Evolutionary conservation across 2,329 filamentous ascomycete genomes (phyloP).

Genomic region (Aspergillus sp.): DNA sequence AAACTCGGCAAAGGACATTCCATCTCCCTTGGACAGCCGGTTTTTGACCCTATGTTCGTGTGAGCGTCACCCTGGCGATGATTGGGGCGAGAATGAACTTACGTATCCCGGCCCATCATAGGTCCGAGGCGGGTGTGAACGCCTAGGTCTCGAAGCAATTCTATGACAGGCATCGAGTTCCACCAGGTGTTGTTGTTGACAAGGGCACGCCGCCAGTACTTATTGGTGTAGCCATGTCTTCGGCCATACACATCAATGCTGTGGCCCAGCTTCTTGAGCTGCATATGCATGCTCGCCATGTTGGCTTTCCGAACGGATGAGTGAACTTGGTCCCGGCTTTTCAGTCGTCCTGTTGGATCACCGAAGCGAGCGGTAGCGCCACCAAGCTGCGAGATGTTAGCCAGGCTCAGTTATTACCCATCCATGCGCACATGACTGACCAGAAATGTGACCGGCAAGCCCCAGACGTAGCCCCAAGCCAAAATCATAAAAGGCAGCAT

Average conservation of each 20-base stretch:
- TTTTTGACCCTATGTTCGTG: slow-evolving; percentile 65
- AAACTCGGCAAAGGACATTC: slow-evolving; percentile 94
- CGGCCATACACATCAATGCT: slow-evolving; percentile 69
- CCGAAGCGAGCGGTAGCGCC: slow-evolving; percentile 50
- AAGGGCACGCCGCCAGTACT: slow-evolving; percentile 64
- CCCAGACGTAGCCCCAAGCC: slow-evolving; percentile 53
- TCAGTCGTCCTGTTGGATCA: slow-evolving; percentile 49
- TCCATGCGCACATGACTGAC: slow-evolving; percentile 32
- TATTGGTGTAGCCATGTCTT: slow-evolving; percentile 64
- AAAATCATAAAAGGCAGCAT: slow-evolving; percentile 55
- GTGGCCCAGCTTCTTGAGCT: slow-evolving; percentile 65
- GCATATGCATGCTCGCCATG: slow-evolving; percentile 52
- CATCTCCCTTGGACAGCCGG: slow-evolving; percentile 80
- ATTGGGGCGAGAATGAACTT: slow-evolving; percentile 43
- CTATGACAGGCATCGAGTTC: slow-evolving; percentile 68
- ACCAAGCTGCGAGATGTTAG: slow-evolving; percentile 44
- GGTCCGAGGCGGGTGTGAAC: slow-evolving; percentile 74
- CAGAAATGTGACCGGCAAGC: slow-evolving; percentile 48
- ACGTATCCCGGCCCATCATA: slow-evolving; percentile 88
- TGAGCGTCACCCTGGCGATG: neutral
- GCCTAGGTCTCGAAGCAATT: slow-evolving; percentile 75
- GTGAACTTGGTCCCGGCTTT: slow-evolving; percentile 41
- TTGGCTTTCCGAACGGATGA: slow-evolving; percentile 47
- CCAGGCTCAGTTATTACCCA: neutral
- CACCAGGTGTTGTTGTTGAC: slow-evolving; percentile 87